Evolutionary conservation across 352 stramenopile genomes (phyloP), one percentile per base, ranked within the genome.

Genomic region (Pythium dissotocum): DNA sequence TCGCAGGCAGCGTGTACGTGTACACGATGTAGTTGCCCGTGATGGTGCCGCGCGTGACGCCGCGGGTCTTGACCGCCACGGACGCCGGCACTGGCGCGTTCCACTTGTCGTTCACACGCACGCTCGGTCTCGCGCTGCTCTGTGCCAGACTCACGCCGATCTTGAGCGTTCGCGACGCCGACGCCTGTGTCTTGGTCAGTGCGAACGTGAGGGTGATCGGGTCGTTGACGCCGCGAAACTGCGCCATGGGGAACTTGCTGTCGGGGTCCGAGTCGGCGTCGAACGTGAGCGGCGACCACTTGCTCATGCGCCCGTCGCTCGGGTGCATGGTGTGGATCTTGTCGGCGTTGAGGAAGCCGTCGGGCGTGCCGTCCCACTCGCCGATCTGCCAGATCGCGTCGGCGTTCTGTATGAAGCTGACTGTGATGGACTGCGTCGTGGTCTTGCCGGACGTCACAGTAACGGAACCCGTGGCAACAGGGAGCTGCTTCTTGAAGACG

Each of bases 401-500:
- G 4, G 59, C 40, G 14, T 67, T 71, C 7, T 68, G 30, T 0
- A 68, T 61, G 59, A 67, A 78, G 1, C 62, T 75, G 10, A 88
- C 74, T 6, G 70, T 38, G 18, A 71, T 71, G 32, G 74, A 30
- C 1, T 63, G 58, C 14, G 57, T 72, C 1, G 55, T 33, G 18
- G 61, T 70, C 21, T 65, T 60, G 0, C 67, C 68, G n/a, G 69
- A 52, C 0, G 30, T 32, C 24, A 83, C 67, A 5, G 62, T 76
- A 60, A 84, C 72, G 4, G 49, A 13, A 30, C 71, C 68, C 6
- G 71, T 77, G 10, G 67, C 75, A 18, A 85, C 79, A 4, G 71
- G 71, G 14, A 88, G 76, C 28, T 85, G 76, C 61, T 80, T 85
- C 68, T 81, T 85, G 70, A 80, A 85, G 21, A 88, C 79, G 3